Evolutionary conservation across 192 early-diverging fungal species (phyloP).

Genomic region (Rhizophagus sp.): DNA sequence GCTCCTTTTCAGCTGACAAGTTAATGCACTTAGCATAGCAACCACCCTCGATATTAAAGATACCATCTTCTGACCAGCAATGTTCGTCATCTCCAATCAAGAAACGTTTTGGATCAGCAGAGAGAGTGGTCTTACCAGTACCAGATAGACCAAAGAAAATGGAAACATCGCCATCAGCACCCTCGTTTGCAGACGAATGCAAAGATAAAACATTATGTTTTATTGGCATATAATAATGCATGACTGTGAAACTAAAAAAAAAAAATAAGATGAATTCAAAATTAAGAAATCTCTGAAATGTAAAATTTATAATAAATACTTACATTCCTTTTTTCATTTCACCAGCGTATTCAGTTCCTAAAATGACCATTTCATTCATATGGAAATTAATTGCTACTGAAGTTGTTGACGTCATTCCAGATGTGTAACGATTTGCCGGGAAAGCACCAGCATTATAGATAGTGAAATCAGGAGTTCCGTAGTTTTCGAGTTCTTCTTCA

Average conservation of each 20-base stretch:
- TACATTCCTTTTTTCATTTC: conserved; percentile 99
- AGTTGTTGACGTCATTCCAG: conserved; percentile 94
- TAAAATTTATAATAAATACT: background rate
- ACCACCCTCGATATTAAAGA: conserved; percentile 99
- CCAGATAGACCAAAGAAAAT: conserved; percentile 98
- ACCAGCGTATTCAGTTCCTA: conserved; percentile 97
- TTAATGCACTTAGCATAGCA: conserved; percentile 99
- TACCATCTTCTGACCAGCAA: conserved; percentile 94
- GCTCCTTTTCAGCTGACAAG: conserved; percentile 96
- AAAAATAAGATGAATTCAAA: conserved; percentile 8
- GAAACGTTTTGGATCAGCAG: conserved; percentile 88
- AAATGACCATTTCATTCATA: conserved; percentile 95
- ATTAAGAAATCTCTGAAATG: background rate
- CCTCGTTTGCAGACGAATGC: conserved; percentile 95
- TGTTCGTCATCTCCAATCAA: conserved; percentile 99
- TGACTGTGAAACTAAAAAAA: conserved; percentile 82
- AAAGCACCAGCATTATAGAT: conserved; percentile 96
- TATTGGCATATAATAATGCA: conserved; percentile 97
- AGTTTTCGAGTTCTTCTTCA: conserved; percentile 83
- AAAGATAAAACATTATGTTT: conserved; percentile 86
- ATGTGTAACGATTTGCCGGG: conserved; percentile 92
- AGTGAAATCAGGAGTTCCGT: conserved; percentile 96
- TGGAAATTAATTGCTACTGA: conserved; percentile 92
- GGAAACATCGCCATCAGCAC: conserved; percentile 85
- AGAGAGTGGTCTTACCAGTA: conserved; percentile 98